Conservation (phyloP, 805 yeast genomes). For the Torulaspora indica region DNA sequence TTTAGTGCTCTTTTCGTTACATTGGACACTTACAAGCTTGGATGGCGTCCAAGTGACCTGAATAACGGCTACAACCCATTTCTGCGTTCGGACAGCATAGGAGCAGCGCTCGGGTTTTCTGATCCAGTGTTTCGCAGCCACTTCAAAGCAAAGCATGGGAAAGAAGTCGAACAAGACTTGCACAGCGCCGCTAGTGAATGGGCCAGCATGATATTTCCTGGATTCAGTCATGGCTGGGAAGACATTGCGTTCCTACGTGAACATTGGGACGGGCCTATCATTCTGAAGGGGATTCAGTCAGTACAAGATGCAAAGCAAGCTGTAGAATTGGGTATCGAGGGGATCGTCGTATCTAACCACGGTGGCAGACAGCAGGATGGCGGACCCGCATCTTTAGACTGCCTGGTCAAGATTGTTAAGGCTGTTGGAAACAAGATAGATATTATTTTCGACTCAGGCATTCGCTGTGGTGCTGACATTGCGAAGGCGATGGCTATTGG, state of each 20-base stretch:
- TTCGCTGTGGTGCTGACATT: conserved; percentile 69
- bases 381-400: conserved; percentile 42
- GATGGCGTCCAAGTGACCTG: conserved; percentile 29
- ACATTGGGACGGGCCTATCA: conserved; percentile 43
- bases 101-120: conserved; percentile 25
- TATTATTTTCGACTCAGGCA: conserved; percentile 70
- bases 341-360: conserved; percentile 64
- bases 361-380: conserved; percentile 56
- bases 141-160: conserved; percentile 17
- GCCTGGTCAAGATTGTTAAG: conserved; percentile 36
- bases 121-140: conserved; percentile 24
- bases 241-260: conserved; percentile 31
- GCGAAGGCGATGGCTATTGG: conserved; percentile 72
- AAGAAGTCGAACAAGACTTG: conserved; percentile 6
- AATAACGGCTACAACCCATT: conserved; percentile 26
- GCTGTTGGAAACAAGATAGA: conserved; percentile 42
- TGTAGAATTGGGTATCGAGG: conserved; percentile 53
- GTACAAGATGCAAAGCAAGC: conserved; percentile 62
- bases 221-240: conserved; percentile 34
- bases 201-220: conserved; percentile 15
- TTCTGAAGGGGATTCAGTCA: conserved; percentile 60
- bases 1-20: conserved; percentile 49
- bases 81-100: conserved; percentile 23
- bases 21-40: conserved; percentile 44
- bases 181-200: conserved; percentile 12